Evolutionary conservation across 306 rosid genomes (phyloP).

Genomic region (Vigna mungo): DNA sequence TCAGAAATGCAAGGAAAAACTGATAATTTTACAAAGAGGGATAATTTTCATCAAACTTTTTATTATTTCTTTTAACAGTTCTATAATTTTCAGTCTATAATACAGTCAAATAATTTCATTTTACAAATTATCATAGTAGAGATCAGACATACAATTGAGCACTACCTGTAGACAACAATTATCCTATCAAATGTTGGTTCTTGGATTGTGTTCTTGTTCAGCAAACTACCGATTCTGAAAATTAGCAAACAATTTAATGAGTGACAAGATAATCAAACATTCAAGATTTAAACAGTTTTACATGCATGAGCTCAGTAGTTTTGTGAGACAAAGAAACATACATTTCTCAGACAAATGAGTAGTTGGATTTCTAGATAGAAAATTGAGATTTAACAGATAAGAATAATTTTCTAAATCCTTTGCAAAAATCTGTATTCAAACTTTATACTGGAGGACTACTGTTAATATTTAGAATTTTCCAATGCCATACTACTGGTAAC

Average conservation of each 20-base stretch:
- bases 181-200: conserved; percentile 95
- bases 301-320: conserved; percentile 19
- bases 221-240: conserved; percentile 60
- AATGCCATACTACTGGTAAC: neutral
- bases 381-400: neutral
- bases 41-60: neutral
- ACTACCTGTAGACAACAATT: conserved; percentile 86
- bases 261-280: conserved; percentile 23
- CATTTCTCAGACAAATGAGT: conserved; percentile 4
- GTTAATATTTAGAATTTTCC: neutral
- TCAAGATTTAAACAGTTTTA: conserved; percentile 1
- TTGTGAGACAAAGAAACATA: neutral
- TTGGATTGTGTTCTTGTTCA: conserved; percentile 74
- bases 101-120: neutral
- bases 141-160: conserved; percentile 2
- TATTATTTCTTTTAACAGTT: neutral
- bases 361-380: neutral
- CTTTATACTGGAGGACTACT: neutral
- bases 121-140: conserved; percentile 12
- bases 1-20: neutral
- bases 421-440: conserved; percentile 3
- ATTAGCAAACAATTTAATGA: conserved; percentile 42
- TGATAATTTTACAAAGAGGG: neutral
- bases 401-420: conserved; percentile 9
- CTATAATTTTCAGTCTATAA: neutral